Percentiles rank a stretch among this genome's conserved stretches.
phyloP scores from a whole-genome alignment of 2,329 filamentous ascomycete species.

The Fusarium nurragi region DNA sequence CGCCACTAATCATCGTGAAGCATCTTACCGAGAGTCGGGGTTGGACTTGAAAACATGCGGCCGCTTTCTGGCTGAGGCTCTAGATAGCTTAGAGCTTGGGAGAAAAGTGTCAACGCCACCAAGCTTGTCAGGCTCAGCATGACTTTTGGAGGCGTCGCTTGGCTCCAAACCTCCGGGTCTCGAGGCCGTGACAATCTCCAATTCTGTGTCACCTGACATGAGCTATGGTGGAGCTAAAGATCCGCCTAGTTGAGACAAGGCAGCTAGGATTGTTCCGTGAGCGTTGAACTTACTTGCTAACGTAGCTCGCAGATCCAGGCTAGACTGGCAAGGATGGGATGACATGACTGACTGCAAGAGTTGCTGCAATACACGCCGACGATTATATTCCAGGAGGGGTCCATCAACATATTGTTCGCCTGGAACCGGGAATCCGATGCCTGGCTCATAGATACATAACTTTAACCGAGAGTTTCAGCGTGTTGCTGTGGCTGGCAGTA shows the following conservation, averaged over 20 bases:
- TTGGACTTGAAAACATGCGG: conserved; percentile 12
- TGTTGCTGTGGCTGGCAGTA: not conserved
- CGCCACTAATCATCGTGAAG: not conserved
- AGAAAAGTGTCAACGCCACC: conserved; percentile 35
- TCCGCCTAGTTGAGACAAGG: not conserved
- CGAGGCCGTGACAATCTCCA: conserved; percentile 12
- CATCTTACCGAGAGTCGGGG: conserved; percentile 18
- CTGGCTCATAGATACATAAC: not conserved
- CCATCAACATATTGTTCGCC: not conserved
- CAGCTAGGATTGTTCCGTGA: conserved; percentile 1
- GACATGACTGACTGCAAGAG: not conserved
- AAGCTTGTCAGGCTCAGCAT: conserved; percentile 33
- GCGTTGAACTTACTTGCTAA: conserved; percentile 1
- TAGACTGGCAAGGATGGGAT: not conserved
- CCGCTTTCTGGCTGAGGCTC: conserved; percentile 30
- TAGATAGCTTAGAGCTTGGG: conserved; percentile 23
- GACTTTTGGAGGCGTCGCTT: conserved; percentile 16
- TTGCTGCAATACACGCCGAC: not conserved
- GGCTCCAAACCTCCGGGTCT: conserved; percentile 8
- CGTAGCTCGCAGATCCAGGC: not conserved
- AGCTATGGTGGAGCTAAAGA: conserved; percentile 1
- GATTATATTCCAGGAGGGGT: not conserved
- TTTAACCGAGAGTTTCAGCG: not conserved
- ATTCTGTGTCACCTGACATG: conserved; percentile 25
- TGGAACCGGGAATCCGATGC: too few relatives aligned